Evolutionary conservation across 495 filamentous ascomycete genomes (phyloP).

Genomic region (Usnea hakonensis): DNA sequence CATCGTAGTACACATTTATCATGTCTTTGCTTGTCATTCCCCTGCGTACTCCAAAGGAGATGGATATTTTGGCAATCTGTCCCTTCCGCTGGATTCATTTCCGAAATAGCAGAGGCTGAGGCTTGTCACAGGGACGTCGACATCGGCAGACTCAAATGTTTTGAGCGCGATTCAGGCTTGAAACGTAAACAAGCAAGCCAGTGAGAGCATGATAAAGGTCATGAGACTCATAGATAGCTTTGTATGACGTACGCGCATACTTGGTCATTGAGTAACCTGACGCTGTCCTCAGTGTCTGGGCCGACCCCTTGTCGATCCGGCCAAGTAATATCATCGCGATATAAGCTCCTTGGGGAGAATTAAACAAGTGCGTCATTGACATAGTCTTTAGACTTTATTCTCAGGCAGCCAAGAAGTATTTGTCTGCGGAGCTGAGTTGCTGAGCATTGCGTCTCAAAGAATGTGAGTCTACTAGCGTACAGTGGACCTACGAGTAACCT

Average conservation of each 20-base stretch:
- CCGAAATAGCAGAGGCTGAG: conserved; percentile 60
- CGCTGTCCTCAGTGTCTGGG: conserved; percentile 74
- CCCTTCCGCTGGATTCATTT: conserved; percentile 59
- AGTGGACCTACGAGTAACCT: too few species aligned
- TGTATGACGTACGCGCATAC: conserved; percentile 99
- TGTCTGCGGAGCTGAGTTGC: conserved; percentile 74
- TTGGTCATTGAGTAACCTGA: conserved; percentile 85
- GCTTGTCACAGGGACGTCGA: conserved; percentile 89
- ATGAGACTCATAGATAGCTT: conserved; percentile 92
- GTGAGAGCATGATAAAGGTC: conserved; percentile 98
- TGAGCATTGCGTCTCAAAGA: conserved; percentile 86
- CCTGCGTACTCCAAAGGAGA: conserved; percentile 78
- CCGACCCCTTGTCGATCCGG: conserved; percentile 86
- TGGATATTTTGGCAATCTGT: conserved; percentile 65
- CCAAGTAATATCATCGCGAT: conserved; percentile 79
- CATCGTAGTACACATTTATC: conserved; percentile 98
- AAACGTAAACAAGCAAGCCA: conserved; percentile 77
- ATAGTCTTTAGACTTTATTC: conserved; percentile 77
- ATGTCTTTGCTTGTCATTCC: conserved; percentile 70
- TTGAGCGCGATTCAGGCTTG: conserved; percentile 95
- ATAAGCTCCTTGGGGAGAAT: conserved; percentile 66
- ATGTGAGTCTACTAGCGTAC: not conserved
- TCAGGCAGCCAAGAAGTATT: conserved; percentile 83
- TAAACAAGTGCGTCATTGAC: conserved; percentile 59
- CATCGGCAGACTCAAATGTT: conserved; percentile 94